Percentiles rank a stretch among this genome's conserved stretches.
Conservation (phyloP, 257 asterid genomes). For the Datura wrightii region DNA sequence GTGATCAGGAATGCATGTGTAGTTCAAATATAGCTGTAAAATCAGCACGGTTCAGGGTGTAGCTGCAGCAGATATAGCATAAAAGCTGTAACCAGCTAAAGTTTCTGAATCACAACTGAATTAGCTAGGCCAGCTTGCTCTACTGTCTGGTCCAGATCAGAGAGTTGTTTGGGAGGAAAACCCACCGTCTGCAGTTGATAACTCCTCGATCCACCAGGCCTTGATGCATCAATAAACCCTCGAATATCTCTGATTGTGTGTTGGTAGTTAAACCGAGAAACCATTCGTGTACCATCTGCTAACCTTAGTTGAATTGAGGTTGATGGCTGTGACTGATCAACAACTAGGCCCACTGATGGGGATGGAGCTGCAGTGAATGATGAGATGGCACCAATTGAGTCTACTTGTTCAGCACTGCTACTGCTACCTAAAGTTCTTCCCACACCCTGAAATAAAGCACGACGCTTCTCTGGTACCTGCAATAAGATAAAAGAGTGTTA, state of each 20-base stretch:
- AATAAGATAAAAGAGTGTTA: background rate
- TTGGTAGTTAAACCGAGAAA: slow-evolving; percentile 74
- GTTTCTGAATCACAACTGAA: slow-evolving; percentile 84
- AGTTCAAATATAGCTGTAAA: background rate
- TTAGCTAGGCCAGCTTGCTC: slow-evolving; percentile 82
- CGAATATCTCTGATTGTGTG: slow-evolving; percentile 80
- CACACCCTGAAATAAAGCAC: slow-evolving; percentile 63
- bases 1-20: background rate
- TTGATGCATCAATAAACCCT: slow-evolving; percentile 79
- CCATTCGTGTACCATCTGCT: slow-evolving; percentile 90
- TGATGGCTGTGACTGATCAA: slow-evolving; percentile 62
- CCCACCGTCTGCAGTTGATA: slow-evolving; percentile 84
- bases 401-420: slow-evolving; percentile 39
- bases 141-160: slow-evolving; percentile 72
- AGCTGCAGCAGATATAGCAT: slow-evolving; percentile 14
- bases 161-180: slow-evolving; percentile 80
- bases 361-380: slow-evolving; percentile 54
- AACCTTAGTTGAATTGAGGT: slow-evolving; percentile 84
- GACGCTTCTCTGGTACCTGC: slow-evolving; percentile 53
- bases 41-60: slow-evolving; percentile 7
- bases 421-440: slow-evolving; percentile 55
- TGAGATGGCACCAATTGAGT: slow-evolving; percentile 34
- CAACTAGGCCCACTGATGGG: slow-evolving; percentile 62
- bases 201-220: slow-evolving; percentile 60
- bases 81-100: slow-evolving; percentile 33